These are phyloP conservation scores for Erucastrum elatum DNA, from an alignment of 345 rosid species.

Conservation along the genomic window DNA sequence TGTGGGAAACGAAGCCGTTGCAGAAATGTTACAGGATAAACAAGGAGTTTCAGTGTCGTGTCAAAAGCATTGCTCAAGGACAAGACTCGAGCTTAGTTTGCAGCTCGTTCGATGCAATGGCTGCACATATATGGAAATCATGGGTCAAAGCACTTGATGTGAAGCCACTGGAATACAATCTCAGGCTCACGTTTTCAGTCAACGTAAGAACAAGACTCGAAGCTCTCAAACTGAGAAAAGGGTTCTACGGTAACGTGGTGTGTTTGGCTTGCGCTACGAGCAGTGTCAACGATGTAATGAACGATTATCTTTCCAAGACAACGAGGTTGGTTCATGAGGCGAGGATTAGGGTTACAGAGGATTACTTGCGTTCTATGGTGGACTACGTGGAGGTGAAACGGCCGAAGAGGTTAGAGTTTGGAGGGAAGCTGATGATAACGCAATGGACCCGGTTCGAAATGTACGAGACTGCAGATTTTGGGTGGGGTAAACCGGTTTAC, in stretches of 20 bases:
- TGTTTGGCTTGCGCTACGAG: slow-evolving; percentile 81
- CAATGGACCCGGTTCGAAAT: slow-evolving; percentile 89
- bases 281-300: slow-evolving; percentile 53
- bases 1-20: slow-evolving; percentile 68
- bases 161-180: slow-evolving; percentile 60
- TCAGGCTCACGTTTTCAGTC: slow-evolving; percentile 84
- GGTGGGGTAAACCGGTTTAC: slow-evolving; percentile 82
- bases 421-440: slow-evolving; percentile 82
- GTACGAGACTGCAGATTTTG: slow-evolving; percentile 82
- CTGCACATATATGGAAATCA: slow-evolving; percentile 89
- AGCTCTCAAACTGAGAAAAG: slow-evolving; percentile 56
- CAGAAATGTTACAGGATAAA: slow-evolving; percentile 77
- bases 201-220: slow-evolving; percentile 69
- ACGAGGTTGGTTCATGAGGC: slow-evolving; percentile 64
- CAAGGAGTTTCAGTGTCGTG: slow-evolving; percentile 59
- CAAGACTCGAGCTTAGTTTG: slow-evolving; percentile 45
- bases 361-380: slow-evolving; percentile 66
- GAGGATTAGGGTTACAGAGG: slow-evolving; percentile 64
- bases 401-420: slow-evolving; percentile 80
- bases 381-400: slow-evolving; percentile 69
- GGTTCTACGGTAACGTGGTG: slow-evolving; percentile 80
- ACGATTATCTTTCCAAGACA: slow-evolving; percentile 50
- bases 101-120: slow-evolving; percentile 79
- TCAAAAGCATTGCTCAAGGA: slow-evolving; percentile 60
- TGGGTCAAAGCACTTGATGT: slow-evolving; percentile 93